Evolutionary conservation across 768 basidiomycete species (phyloP).

Genomic region (Tulasnella sp.): DNA sequence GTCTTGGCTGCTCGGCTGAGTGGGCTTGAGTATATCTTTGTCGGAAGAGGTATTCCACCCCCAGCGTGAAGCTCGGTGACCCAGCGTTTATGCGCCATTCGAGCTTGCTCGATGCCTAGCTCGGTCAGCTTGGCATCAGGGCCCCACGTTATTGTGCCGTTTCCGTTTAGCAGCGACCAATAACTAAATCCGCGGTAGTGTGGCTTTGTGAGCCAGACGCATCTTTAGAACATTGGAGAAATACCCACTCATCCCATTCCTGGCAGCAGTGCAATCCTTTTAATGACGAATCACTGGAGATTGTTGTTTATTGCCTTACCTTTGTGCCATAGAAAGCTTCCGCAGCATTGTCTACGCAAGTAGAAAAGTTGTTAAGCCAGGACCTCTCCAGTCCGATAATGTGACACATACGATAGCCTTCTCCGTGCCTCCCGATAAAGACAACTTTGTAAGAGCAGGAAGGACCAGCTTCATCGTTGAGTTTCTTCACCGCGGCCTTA

Average conservation of each 20-base stretch:
- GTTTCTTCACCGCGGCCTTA: conserved; percentile 39
- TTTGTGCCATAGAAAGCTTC: conserved; percentile 52
- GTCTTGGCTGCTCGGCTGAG: conserved; percentile 60
- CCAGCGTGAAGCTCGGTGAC: conserved; percentile 40
- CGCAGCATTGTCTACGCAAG: conserved; percentile 51
- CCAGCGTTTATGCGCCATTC: conserved; percentile 47
- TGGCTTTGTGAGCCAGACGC: neutral
- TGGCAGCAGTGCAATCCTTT: conserved; percentile 28
- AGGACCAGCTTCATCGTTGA: conserved; percentile 45
- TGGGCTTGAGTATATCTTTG: conserved; percentile 58
- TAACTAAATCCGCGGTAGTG: conserved; percentile 12
- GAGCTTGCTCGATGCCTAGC: conserved; percentile 55
- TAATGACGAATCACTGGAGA: neutral
- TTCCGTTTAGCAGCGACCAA: conserved; percentile 42
- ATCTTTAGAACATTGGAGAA: neutral
- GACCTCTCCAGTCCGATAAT: conserved; percentile 2
- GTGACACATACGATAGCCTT: conserved; percentile 59
- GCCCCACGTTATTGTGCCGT: conserved; percentile 67
- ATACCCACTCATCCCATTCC: conserved; percentile 59
- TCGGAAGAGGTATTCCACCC: conserved; percentile 48
- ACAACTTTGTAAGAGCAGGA: conserved; percentile 57
- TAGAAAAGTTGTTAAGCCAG: neutral
- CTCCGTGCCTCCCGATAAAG: conserved; percentile 64
- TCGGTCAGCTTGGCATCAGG: conserved; percentile 47
- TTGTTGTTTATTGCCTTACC: conserved; percentile 32